phyloP scores from a whole-genome alignment of 2,329 filamentous ascomycete species.

The Xylaria sp. region DNA sequence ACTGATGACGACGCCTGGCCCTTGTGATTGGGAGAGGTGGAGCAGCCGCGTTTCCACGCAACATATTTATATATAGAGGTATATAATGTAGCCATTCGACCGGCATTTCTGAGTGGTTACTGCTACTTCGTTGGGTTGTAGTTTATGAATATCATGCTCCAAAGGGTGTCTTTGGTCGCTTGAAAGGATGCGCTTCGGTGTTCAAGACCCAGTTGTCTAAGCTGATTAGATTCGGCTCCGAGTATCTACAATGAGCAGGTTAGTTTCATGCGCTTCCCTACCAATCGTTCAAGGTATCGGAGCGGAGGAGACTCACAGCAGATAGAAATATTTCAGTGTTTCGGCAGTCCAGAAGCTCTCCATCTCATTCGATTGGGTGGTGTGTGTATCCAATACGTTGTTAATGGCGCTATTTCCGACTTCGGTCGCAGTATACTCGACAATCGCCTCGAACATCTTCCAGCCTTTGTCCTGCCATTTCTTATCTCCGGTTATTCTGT shows the following conservation, averaged over 20 bases:
- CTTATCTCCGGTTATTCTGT: slow-evolving; percentile 82
- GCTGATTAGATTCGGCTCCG: slow-evolving; percentile 62
- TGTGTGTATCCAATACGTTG: slow-evolving; percentile 59
- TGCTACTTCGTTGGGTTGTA: neutral
- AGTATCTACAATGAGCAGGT: slow-evolving; percentile 33
- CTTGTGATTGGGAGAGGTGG: slow-evolving; percentile 15
- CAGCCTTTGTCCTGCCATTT: slow-evolving; percentile 82
- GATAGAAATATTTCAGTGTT: slow-evolving; percentile 90
- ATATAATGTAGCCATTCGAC: slow-evolving; percentile 8
- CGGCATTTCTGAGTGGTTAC: neutral
- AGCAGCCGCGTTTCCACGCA: neutral
- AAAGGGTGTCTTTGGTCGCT: slow-evolving; percentile 32
- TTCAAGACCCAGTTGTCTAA: slow-evolving; percentile 70
- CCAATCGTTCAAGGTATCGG: neutral
- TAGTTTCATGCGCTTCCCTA: neutral
- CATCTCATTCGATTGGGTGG: slow-evolving; percentile 66
- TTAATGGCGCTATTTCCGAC: slow-evolving; percentile 73
- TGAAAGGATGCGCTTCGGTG: slow-evolving; percentile 47
- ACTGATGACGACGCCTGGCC: slow-evolving; percentile 24
- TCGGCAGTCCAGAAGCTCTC: slow-evolving; percentile 92
- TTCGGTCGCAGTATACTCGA: slow-evolving; percentile 68
- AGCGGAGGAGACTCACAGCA: slow-evolving; percentile 67
- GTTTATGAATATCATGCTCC: slow-evolving; percentile 20
- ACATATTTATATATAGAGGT: too few species aligned
- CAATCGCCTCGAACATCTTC: slow-evolving; percentile 80